A percentile compares a stretch with the other conserved stretches of the same genome.
Evolutionary conservation across 495 filamentous ascomycete species (phyloP).

Genomic region (Parathielavia hyrcaniae): DNA sequence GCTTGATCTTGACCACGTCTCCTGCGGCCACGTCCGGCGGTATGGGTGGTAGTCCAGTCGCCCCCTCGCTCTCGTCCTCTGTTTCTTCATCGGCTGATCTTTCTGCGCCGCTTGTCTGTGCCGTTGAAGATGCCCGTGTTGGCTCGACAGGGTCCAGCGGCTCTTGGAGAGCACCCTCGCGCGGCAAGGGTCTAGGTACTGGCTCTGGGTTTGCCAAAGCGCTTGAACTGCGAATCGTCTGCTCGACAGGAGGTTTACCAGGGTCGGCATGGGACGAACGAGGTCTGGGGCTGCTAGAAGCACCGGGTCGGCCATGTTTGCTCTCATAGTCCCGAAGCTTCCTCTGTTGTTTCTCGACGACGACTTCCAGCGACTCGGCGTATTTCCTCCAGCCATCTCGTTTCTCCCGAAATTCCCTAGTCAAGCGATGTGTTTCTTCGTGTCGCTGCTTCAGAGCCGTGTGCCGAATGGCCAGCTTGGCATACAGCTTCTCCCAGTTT

Average conservation of each 20-base stretch:
- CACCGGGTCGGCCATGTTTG: not conserved
- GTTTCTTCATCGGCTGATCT: not conserved
- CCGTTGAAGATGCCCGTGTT: constrained; percentile 1
- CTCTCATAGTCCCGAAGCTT: constrained; percentile 17
- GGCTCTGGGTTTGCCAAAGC: constrained; percentile 18
- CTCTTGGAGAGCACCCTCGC: constrained; percentile 1
- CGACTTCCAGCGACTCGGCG: constrained; percentile 25
- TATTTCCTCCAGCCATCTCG: constrained; percentile 29
- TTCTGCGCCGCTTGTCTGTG: not conserved
- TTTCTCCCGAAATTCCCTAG: constrained; percentile 13
- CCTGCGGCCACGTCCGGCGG: not conserved
- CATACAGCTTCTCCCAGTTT: constrained; percentile 25
- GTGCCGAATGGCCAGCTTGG: constrained; percentile 27
- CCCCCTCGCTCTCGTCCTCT: constrained; percentile 4
- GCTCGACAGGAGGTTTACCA: not conserved
- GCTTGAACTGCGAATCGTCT: constrained; percentile 3
- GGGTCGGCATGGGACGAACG: not conserved
- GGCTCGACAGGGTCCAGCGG: constrained; percentile 2
- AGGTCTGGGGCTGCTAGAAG: not conserved
- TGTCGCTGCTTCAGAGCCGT: constrained; percentile 25
- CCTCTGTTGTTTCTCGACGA: constrained; percentile 21
- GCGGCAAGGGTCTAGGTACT: not conserved
- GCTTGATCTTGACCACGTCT: constrained; percentile 30
- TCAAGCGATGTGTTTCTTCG: constrained; percentile 7
- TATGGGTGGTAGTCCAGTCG: constrained; percentile 29